Evolutionary conservation across 208 protist genomes (phyloP), one percentile per base, ranked within the genome.

Genomic region (Acanthamoeba castellanii): DNA sequence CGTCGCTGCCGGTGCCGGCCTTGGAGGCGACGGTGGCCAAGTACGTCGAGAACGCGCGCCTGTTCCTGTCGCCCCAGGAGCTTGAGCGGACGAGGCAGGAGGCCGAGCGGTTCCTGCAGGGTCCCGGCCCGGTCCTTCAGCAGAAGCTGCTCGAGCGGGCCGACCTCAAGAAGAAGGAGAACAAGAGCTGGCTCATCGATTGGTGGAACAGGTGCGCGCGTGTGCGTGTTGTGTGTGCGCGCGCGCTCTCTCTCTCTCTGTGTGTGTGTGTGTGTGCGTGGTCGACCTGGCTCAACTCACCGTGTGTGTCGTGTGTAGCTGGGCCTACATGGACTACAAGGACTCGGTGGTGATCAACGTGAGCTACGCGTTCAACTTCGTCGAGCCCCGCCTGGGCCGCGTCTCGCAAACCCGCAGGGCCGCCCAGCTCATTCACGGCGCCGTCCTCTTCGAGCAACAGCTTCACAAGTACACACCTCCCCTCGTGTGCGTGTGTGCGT

Each of bases 251-350:
- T 16, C 32, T 22, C 68, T 42, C 64, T 25, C n/a, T 9, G 34
- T 14, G 68, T 20, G 18, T 37, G 68, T 8, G 34, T 37, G 68
- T 61, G 55, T 4, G 2, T 61, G 55, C 55, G 8, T 22, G n/a
- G n/a, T n/a, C n/a, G n/a, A n/a, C n/a, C n/a, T n/a, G n/a, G n/a
- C n/a, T n/a, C n/a, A 66, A 66, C 22, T 13, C 59, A 66, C n/a
- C n/a, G n/a, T n/a, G n/a, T n/a, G n/a, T n/a, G n/a, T n/a, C 52
- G 52, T 57, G 52, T n/a, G 52, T 16, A 70, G 47, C 78, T 87
- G 78, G 78, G 78, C 78, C n/a, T 87, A 87, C 78, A 87, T 87
- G 78, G 78, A 87, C 78, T 87, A 87, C 50, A 87, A 87, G 78
- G 78, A 87, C 50, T 87, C 78, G 0, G 78, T 87, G 16, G 78